Percentiles rank a stretch among this genome's conserved stretches.
phyloP scores from a whole-genome alignment of 106 monocot genomes.

The Allium cepa region DNA sequence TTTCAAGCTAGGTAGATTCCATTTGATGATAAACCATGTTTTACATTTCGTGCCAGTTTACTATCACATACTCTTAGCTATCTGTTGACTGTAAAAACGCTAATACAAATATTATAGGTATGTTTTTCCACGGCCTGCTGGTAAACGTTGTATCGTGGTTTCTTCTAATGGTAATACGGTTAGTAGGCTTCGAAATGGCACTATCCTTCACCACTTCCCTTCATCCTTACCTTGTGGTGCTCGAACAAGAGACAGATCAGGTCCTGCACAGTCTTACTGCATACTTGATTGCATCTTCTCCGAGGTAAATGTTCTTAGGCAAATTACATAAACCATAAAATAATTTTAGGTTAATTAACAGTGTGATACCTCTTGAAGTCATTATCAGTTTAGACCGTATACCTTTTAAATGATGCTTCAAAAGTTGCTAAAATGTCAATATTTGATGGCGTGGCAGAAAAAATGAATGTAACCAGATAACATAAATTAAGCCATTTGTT shows the following conservation, averaged over 20 bases:
- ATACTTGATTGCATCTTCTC: slow-evolving; percentile 98
- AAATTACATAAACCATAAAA: too few relatives aligned
- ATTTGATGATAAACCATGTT: neutral
- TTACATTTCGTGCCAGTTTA: neutral
- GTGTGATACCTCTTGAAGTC: too few relatives aligned
- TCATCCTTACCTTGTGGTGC: slow-evolving; percentile 85
- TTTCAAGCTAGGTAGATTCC: neutral
- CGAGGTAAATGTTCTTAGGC: slow-evolving; percentile 35
- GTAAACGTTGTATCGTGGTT: slow-evolving; percentile 87
- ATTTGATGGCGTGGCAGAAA: too few relatives aligned
- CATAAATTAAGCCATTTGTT: too few relatives aligned
- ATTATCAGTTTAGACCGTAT: too few relatives aligned
- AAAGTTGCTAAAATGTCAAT: too few relatives aligned
- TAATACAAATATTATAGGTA: slow-evolving; percentile 40
- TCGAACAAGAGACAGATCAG: slow-evolving; percentile 54
- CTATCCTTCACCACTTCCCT: slow-evolving; percentile 85
- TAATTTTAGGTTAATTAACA: too few relatives aligned
- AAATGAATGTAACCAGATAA: too few relatives aligned
- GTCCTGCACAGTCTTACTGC: slow-evolving; percentile 61
- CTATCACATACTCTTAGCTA: neutral
- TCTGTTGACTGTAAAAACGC: neutral
- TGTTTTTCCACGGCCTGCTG: slow-evolving; percentile 81
- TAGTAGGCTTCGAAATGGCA: slow-evolving; percentile 89
- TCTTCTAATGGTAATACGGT: slow-evolving; percentile 84
- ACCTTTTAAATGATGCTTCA: too few relatives aligned